These are phyloP conservation scores for Dovyalis caffra DNA, from an alignment of 345 rosid genomes.

Conservation along the genomic window DNA sequence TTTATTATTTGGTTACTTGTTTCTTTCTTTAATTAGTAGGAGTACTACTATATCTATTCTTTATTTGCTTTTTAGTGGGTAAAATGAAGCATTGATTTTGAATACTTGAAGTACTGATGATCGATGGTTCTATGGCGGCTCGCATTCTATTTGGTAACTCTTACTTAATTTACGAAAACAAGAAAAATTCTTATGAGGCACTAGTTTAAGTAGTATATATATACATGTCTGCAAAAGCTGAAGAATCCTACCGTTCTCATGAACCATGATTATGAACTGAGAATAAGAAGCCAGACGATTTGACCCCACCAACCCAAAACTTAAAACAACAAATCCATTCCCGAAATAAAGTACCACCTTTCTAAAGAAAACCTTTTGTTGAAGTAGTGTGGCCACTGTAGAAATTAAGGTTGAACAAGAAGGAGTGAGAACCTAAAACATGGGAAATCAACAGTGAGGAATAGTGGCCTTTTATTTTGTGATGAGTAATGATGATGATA, in stretches of 20 bases:
- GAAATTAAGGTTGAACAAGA: not conserved
- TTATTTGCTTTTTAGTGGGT: not conserved
- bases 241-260: not conserved
- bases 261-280: not conserved
- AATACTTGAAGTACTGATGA: not conserved
- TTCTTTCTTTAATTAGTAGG: not conserved
- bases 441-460: not conserved
- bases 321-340: not conserved
- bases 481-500: constrained; percentile 10
- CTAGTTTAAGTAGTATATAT: not conserved
- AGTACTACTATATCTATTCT: not conserved
- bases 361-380: not conserved
- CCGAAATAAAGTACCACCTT: not conserved
- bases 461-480: not conserved
- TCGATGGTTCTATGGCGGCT: not conserved
- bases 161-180: not conserved
- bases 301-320: not conserved
- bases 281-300: not conserved
- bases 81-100: not conserved
- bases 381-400: not conserved
- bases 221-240: not conserved
- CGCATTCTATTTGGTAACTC: not conserved
- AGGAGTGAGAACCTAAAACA: not conserved
- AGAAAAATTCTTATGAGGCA: not conserved
- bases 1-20: not conserved